These are phyloP conservation scores for Ilex asprella DNA, from an alignment of 257 asterid species.

Conservation along the genomic window DNA sequence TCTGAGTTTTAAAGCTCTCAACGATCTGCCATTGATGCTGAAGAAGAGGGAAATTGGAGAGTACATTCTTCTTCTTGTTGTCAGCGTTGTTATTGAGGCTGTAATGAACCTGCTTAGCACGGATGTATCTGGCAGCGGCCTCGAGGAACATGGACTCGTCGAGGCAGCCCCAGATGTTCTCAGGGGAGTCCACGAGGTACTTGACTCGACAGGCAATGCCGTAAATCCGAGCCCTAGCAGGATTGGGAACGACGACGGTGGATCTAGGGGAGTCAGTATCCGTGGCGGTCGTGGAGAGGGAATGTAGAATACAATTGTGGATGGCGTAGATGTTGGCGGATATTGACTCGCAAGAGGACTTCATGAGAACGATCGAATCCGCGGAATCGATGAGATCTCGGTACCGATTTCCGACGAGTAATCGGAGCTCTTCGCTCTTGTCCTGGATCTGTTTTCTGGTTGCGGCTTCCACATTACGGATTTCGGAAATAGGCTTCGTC, in stretches of 20 bases:
- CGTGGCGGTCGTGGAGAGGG: slow-evolving; percentile 44
- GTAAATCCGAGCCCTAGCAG: slow-evolving; percentile 55
- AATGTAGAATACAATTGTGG: slow-evolving; percentile 49
- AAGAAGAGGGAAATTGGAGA: slow-evolving; percentile 78
- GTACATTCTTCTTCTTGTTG: slow-evolving; percentile 44
- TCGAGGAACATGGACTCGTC: slow-evolving; percentile 94
- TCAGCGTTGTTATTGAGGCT: slow-evolving; percentile 32
- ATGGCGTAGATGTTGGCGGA: slow-evolving; percentile 65
- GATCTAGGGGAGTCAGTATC: slow-evolving; percentile 39
- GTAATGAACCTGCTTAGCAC: slow-evolving; percentile 81
- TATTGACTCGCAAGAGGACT: slow-evolving; percentile 79
- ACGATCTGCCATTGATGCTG: slow-evolving; percentile 99
- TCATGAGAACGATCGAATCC: slow-evolving; percentile 87
- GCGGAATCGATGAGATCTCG: slow-evolving; percentile 98
- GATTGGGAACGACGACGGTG: slow-evolving; percentile 26
- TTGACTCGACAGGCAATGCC: slow-evolving; percentile 94
- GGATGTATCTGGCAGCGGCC: slow-evolving; percentile 78
- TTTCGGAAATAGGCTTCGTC: slow-evolving; percentile 78
- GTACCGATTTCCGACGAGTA: slow-evolving; percentile 84
- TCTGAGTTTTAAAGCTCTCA: slow-evolving; percentile 90
- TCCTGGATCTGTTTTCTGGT: slow-evolving; percentile 90
- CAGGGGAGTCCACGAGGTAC: slow-evolving; percentile 98
- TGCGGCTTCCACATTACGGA: slow-evolving; percentile 74
- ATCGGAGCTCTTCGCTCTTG: slow-evolving; percentile 95
- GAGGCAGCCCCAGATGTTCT: slow-evolving; percentile 96